Evolutionary conservation across 176 grass and related monocot species (phyloP).

Genomic region (Oryza glumipatula): DNA sequence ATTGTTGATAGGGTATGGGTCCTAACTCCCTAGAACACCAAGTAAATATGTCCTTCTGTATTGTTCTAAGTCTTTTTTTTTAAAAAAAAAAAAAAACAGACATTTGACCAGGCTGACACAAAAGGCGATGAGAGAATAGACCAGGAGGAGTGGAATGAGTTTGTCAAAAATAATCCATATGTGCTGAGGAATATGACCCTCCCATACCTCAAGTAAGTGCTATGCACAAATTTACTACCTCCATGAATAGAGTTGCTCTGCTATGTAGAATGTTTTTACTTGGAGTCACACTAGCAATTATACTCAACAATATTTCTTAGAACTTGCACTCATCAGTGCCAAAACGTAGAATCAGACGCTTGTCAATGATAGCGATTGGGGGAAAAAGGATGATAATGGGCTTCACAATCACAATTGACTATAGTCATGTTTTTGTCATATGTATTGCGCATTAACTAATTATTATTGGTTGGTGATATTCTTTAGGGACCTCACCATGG

Average conservation of each 20-base stretch:
- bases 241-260: neutral
- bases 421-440: neutral
- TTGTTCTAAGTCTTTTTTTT: conserved; percentile 22
- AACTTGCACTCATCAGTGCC: no score
- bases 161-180: conserved; percentile 40
- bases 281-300: no score
- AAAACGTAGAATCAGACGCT: no score
- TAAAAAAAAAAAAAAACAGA: conserved; percentile 18
- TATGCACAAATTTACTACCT: neutral
- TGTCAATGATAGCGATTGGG: neutral
- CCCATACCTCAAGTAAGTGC: conserved; percentile 53
- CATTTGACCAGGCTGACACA: conserved; percentile 51
- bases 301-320: no score
- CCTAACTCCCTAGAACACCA: neutral
- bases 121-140: conserved; percentile 53
- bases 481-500: conserved; percentile 43
- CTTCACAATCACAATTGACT: neutral
- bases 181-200: conserved; percentile 57
- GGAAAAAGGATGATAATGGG: neutral
- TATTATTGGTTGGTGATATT: neutral
- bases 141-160: conserved; percentile 51
- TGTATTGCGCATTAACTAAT: neutral
- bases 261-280: neutral
- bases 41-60: neutral
- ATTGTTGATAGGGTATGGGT: conserved; percentile 52